These are phyloP conservation scores for Boletus coccyginus DNA, from an alignment of 768 basidiomycete genomes.

Conservation along the genomic window DNA sequence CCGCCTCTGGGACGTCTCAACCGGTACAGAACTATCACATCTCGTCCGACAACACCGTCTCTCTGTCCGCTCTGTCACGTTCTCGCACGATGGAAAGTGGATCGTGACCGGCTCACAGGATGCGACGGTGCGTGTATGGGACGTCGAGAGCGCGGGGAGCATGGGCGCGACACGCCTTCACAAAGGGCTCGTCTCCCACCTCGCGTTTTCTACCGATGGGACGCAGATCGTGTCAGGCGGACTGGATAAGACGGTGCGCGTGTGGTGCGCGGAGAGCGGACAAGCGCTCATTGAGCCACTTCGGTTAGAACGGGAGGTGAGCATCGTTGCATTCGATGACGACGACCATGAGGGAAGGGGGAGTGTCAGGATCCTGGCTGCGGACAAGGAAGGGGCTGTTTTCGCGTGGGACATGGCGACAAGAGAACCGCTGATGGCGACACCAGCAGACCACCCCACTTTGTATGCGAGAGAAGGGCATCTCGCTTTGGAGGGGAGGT, in stretches of 20 bases:
- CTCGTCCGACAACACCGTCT: conserved; percentile 30
- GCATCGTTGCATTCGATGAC: conserved; percentile 25
- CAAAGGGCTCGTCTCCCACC: conserved; percentile 24
- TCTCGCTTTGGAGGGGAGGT: conserved; percentile 19
- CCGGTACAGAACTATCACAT: conserved; percentile 18
- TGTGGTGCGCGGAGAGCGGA: conserved; percentile 29
- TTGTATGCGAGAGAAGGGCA: conserved; percentile 2
- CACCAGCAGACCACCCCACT: conserved; percentile 18
- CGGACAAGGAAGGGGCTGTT: conserved; percentile 20
- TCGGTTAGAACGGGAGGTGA: conserved; percentile 17
- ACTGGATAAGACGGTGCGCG: conserved; percentile 26
- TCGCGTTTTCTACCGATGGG: conserved; percentile 31
- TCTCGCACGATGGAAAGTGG: conserved; percentile 27
- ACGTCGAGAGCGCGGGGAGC: conserved; percentile 27
- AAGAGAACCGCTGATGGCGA: conserved; percentile 15
- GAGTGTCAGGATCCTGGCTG: conserved; percentile 21
- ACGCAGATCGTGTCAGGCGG: conserved; percentile 29
- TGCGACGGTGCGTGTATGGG: conserved; percentile 31
- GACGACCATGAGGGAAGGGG: background rate
- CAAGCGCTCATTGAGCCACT: conserved; percentile 19
- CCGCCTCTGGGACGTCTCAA: conserved; percentile 27
- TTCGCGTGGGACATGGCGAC: conserved; percentile 29
- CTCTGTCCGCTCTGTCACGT: conserved; percentile 23
- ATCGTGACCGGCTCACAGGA: conserved; percentile 29
- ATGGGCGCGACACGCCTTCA: conserved; percentile 25